phyloP scores from a whole-genome alignment of 192 early-diverging fungal species.

The Helicostylum pulchrum region DNA sequence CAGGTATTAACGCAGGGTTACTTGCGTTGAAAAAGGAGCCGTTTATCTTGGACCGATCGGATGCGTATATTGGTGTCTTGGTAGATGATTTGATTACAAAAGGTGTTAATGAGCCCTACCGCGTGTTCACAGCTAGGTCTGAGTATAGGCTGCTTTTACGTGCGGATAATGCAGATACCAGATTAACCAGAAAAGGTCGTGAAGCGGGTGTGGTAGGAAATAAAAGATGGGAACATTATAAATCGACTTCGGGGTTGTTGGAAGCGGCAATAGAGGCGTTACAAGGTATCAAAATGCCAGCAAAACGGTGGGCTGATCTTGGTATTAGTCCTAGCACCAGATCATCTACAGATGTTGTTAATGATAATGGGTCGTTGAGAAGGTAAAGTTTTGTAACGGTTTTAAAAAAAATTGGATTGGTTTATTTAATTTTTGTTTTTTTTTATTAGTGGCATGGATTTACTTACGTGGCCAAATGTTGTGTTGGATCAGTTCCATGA shows the following conservation, averaged over 20 bases:
- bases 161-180: slow-evolving; percentile 76
- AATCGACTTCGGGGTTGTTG: slow-evolving; percentile 46
- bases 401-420: no score
- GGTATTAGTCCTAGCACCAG: slow-evolving; percentile 24
- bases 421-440: no score
- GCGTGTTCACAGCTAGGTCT: slow-evolving; percentile 79
- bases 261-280: slow-evolving; percentile 46
- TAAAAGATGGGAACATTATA: slow-evolving; percentile 45
- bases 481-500: slow-evolving; percentile 47
- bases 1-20: slow-evolving; percentile 75
- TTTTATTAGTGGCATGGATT: slow-evolving; percentile 53
- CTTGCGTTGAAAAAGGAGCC: slow-evolving; percentile 49
- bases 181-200: slow-evolving; percentile 65
- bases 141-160: slow-evolving; percentile 75
- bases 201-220: slow-evolving; percentile 50
- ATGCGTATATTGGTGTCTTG: slow-evolving; percentile 80
- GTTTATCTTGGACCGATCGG: slow-evolving; percentile 67
- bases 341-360: not conserved
- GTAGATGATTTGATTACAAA: slow-evolving; percentile 81
- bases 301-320: slow-evolving; percentile 51
- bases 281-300: slow-evolving; percentile 43
- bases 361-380: slow-evolving; percentile 24
- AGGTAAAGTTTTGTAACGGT: slow-evolving; percentile 12
- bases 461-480: slow-evolving; percentile 43
- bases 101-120: slow-evolving; percentile 79